phyloP scores from a whole-genome alignment of 768 basidiomycete genomes.

The Cyclocybe aegerita region DNA sequence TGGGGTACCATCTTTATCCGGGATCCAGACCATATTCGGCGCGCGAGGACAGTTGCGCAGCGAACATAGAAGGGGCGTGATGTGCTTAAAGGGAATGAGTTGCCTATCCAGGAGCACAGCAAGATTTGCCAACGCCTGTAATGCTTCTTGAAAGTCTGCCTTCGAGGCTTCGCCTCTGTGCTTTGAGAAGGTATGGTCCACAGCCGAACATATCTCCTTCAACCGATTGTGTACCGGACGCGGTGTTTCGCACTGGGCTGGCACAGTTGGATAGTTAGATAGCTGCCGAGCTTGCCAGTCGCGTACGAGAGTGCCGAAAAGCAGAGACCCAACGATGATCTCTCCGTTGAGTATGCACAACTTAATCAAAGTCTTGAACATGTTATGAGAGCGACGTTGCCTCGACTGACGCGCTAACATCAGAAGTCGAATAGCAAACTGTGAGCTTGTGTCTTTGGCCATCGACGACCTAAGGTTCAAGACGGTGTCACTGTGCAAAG shows the following conservation, averaged over 20 bases:
- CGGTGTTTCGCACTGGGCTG: constrained; percentile 1
- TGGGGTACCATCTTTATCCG: constrained; percentile 20
- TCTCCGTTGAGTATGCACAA: constrained; percentile 77
- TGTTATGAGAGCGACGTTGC: constrained; percentile 53
- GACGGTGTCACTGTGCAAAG: constrained; percentile 11
- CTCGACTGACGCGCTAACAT: constrained; percentile 51
- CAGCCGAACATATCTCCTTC: constrained; percentile 10
- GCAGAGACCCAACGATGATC: constrained; percentile 70
- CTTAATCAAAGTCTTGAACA: constrained; percentile 61
- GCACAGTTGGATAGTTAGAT: constrained; percentile 10
- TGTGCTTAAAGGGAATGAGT: constrained; percentile 42
- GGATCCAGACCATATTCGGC: constrained; percentile 37
- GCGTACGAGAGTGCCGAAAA: constrained; percentile 65
- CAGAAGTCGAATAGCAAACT: constrained; percentile 54
- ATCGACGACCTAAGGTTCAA: constrained; percentile 31
- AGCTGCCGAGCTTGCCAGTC: constrained; percentile 52
- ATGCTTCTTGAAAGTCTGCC: constrained; percentile 23
- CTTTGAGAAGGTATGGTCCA: constrained; percentile 11
- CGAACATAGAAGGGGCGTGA: constrained; percentile 44
- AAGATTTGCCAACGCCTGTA: constrained; percentile 65
- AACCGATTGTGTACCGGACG: constrained; percentile 4
- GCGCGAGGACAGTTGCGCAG: constrained; percentile 47
- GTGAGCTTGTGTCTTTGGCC: constrained; percentile 38
- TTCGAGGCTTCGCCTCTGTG: constrained; percentile 9
- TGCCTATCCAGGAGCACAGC: constrained; percentile 50